Base-by-base conservation (phyloP, 2,329 filamentous ascomycete genomes). In the Rosellinia necatrix region DNA sequence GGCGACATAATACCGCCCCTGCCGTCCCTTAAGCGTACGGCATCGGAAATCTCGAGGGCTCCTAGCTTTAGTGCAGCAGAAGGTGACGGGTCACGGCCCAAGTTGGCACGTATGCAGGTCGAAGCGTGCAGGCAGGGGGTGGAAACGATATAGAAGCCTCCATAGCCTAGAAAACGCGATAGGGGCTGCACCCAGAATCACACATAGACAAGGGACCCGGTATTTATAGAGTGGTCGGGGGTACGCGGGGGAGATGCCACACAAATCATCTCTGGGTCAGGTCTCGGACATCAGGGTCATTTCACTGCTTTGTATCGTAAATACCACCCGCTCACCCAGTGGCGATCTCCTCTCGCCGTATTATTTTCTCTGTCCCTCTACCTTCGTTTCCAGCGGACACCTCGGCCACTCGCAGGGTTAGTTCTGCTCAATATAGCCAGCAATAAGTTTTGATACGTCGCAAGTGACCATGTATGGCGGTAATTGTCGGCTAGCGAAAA, bases 11-110 rank as follows among this genome's bases (percentile, higher is more conserved):
- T 75, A 30, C 70, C 70, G 6, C 65, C 68, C 27, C 52, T 75
- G 12, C 66, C 72, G 53, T 74, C 74, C 3, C 65, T 82, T 15
- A 85, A 85, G 67, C 75, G 82, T 30, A 72, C 75, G 21, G 76
- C 79, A 38, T 78, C 79, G 9, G 80, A 84, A 60, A 81, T 84
- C 42, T 78, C 81, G 6, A 74, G 77, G 37, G 75, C 77, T 3
- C 72, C 74, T 10, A 79, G 75, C 60, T 77, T 80, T 52, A 74
- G 75, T 27, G 58, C 60, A 13, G 43, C 65, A 29, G 61, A 70
- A 52, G 66, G 71, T 41, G 74, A 76, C 35, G 63, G 66, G 25
- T 64, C 71, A 27, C 65, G 72, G 43, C 65, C 69, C 32, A 77
- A 77, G 56, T 64, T 74, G 43, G 67, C 71, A 59, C 74, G 79